Percentiles rank a stretch among this genome's conserved stretches.
Conservation (phyloP, 208 protist genomes). For the Blastocrithidia nonstop region DNA sequence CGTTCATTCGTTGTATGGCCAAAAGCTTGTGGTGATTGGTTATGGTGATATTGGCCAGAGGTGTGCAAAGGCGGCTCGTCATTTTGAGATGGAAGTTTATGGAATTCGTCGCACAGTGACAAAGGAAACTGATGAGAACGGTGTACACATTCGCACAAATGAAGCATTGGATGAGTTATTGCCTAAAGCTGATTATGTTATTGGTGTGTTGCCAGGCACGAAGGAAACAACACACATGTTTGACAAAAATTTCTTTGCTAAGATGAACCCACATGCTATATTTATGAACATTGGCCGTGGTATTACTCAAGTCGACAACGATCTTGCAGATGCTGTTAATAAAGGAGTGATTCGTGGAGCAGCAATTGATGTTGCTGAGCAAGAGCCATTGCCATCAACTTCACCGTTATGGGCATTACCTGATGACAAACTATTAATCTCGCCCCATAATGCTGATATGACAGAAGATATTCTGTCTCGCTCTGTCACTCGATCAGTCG, state of each 20-base stretch:
- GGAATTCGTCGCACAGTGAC: slow-evolving; percentile 34
- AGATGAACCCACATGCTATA: slow-evolving; percentile 63
- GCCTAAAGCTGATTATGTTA: slow-evolving; percentile 69
- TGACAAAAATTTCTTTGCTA: slow-evolving; percentile 44
- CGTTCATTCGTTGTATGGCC: slow-evolving; percentile 25
- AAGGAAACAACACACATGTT: slow-evolving; percentile 56
- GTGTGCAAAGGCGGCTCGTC: slow-evolving; percentile 15
- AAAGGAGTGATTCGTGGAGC: slow-evolving; percentile 45
- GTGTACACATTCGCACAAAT: slow-evolving; percentile 27
- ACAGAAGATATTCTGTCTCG: slow-evolving; percentile 10
- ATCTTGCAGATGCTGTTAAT: slow-evolving; percentile 44
- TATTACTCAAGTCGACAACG: slow-evolving; percentile 38
- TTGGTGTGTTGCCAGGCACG: slow-evolving; percentile 63
- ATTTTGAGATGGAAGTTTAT: slow-evolving; percentile 60
- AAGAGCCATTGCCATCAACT: slow-evolving; percentile 41
- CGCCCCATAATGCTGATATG: slow-evolving; percentile 40
- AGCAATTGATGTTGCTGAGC: slow-evolving; percentile 67
- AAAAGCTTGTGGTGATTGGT: slow-evolving; percentile 65
- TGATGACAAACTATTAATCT: slow-evolving; percentile 54
- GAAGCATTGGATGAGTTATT: slow-evolving; percentile 31
- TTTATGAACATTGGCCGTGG: slow-evolving; percentile 84
- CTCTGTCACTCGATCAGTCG: slow-evolving; percentile 13
- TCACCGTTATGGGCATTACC: slow-evolving; percentile 52
- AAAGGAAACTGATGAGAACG: slow-evolving; percentile 27
- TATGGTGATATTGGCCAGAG: slow-evolving; percentile 71